Conservation (phyloP, 768 basidiomycete species). For the Leccinum obscurum region DNA sequence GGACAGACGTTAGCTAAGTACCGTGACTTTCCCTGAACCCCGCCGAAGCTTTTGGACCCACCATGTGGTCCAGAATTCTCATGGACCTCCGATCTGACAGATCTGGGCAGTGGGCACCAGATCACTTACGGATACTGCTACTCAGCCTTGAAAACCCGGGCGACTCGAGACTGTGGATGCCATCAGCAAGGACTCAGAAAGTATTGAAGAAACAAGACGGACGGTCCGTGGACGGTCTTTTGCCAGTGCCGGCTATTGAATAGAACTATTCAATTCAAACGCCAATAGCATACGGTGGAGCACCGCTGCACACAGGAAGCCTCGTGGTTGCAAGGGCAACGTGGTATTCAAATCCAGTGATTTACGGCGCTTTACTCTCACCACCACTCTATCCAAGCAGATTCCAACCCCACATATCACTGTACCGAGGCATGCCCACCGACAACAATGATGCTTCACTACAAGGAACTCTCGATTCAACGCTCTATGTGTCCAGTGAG, state of each 20-base stretch:
- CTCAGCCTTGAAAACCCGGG: background rate
- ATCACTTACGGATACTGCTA: background rate
- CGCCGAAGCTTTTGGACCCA: background rate
- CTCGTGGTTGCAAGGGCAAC: background rate
- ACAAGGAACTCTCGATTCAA: background rate
- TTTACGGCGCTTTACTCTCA: background rate
- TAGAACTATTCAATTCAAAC: background rate
- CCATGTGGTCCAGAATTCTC: background rate
- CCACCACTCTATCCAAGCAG: background rate
- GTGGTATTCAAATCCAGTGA: background rate
- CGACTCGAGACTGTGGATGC: background rate
- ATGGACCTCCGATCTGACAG: background rate
- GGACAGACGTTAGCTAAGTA: too few relatives aligned
- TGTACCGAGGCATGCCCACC: background rate
- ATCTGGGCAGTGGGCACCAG: background rate
- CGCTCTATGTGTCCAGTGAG: background rate
- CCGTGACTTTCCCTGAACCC: background rate
- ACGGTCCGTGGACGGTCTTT: background rate
- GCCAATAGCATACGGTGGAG: background rate
- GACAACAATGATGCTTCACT: background rate
- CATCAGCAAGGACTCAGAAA: background rate
- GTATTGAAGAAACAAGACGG: background rate
- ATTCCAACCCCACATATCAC: background rate
- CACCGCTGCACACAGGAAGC: background rate
- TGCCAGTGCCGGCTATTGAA: too few relatives aligned